Percentiles rank a stretch among this genome's conserved stretches.
Conservation (phyloP, 495 filamentous ascomycete genomes). For the Parathielavia appendiculata region DNA sequence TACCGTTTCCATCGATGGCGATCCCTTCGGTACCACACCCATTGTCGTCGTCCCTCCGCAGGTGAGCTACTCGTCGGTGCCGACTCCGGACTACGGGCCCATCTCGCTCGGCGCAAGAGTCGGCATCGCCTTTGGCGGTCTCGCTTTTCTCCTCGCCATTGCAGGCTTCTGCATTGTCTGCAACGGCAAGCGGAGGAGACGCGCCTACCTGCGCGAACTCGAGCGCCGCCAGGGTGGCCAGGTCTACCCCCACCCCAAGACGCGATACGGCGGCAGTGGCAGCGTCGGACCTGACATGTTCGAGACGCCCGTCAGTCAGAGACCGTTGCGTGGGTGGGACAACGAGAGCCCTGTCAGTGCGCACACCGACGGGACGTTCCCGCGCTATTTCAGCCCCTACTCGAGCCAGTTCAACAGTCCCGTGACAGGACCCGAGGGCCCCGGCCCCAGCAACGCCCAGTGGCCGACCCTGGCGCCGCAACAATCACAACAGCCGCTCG, state of each 20-base stretch:
- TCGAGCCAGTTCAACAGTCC: constrained; percentile 45
- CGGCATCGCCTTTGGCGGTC: constrained; percentile 47
- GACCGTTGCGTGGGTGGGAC: constrained; percentile 41
- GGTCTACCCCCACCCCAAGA: constrained; percentile 36
- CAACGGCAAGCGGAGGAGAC: constrained; percentile 45
- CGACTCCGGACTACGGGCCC: constrained; percentile 32
- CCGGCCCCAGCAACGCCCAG: constrained; percentile 24
- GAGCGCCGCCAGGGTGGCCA: constrained; percentile 30
- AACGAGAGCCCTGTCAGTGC: constrained; percentile 43
- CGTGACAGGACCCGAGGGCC: constrained; percentile 38
- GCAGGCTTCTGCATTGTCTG: constrained; percentile 44
- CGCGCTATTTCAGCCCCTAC: constrained; percentile 48
- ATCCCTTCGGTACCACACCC: constrained; percentile 43
- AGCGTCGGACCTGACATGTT: constrained; percentile 32
- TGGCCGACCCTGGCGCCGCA: constrained; percentile 25
- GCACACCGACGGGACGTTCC: constrained; percentile 33
- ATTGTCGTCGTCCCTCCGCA: constrained; percentile 41
- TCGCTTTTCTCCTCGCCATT: constrained; percentile 40
- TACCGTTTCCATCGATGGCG: constrained; percentile 41
- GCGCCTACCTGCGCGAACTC: constrained; percentile 39
- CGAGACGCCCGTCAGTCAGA: constrained; percentile 47
- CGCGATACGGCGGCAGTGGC: constrained; percentile 23
- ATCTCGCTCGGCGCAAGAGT: constrained; percentile 47
- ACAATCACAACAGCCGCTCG: constrained; percentile 23
- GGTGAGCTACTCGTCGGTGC: constrained; percentile 25